Evolutionary conservation across 2,329 filamentous ascomycete species (phyloP).

Genomic region (Ceratocystiopsis sp.): DNA sequence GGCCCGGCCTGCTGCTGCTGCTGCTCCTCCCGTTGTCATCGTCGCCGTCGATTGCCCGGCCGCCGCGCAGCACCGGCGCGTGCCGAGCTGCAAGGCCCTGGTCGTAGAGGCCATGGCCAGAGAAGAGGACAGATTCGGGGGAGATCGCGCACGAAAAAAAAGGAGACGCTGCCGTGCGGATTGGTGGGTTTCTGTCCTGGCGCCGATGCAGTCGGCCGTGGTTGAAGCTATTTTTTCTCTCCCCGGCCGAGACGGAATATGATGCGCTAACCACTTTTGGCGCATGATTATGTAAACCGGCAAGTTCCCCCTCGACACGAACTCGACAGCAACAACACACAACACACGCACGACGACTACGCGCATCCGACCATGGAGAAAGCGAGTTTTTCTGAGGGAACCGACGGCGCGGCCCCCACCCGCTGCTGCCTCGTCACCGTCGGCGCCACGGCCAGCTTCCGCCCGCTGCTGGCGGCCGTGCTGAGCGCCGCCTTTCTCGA

Average conservation of each 20-base stretch:
- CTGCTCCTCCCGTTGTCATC: not conserved
- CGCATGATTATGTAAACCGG: not conserved
- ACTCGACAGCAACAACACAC: no score
- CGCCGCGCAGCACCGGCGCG: constrained; percentile 17
- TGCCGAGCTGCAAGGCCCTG: constrained; percentile 22
- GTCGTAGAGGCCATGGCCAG: constrained; percentile 22
- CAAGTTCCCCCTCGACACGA: no score
- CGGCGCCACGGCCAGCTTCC: constrained; percentile 79
- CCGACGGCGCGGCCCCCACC: constrained; percentile 5
- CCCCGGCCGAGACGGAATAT: not conserved
- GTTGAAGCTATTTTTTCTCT: constrained; percentile 1
- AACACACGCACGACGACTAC: no score
- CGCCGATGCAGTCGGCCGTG: no score
- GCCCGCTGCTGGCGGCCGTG: constrained; percentile 48
- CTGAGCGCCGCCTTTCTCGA: constrained; percentile 45
- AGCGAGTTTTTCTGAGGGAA: no score
- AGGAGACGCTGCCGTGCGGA: no score
- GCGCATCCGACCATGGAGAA: no score
- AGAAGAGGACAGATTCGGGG: no score
- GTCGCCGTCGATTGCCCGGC: not conserved
- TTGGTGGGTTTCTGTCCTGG: no score
- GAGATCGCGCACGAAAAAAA: no score
- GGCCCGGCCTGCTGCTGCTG: not conserved
- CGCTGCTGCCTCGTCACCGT: constrained; percentile 67
- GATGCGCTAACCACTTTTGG: not conserved